A percentile compares a stretch with the other conserved stretches of the same genome.
These are phyloP conservation scores for Cladosporium sphaerospermum DNA, from an alignment of 2,329 filamentous ascomycete genomes.

Conservation along the genomic window DNA sequence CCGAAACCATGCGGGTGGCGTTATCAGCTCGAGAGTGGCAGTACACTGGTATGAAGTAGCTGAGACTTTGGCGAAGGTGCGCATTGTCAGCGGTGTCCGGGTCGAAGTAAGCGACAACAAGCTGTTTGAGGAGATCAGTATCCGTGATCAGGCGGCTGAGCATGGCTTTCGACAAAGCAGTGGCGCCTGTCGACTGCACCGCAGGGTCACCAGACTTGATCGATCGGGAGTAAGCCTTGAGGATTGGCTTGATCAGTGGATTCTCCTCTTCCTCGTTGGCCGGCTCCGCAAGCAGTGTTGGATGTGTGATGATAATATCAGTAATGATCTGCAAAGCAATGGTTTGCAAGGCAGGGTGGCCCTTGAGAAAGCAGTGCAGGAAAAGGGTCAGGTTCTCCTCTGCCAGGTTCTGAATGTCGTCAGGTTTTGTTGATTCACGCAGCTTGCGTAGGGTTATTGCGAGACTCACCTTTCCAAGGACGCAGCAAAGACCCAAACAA, in stretches of 20 bases:
- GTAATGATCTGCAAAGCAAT: conserved; percentile 87
- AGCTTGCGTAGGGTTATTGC: background rate
- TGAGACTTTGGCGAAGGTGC: conserved; percentile 75
- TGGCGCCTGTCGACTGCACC: conserved; percentile 74
- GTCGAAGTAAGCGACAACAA: conserved; percentile 81
- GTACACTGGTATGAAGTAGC: conserved; percentile 92
- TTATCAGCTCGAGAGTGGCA: conserved; percentile 80
- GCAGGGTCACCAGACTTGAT: conserved; percentile 65
- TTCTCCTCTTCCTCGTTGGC: conserved; percentile 37
- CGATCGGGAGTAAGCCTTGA: conserved; percentile 81
- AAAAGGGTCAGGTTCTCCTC: conserved; percentile 44
- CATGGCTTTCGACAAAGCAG: conserved; percentile 78
- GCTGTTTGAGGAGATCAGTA: conserved; percentile 66
- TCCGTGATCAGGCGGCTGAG: conserved; percentile 73
- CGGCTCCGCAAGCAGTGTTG: conserved; percentile 63
- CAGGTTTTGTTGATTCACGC: background rate
- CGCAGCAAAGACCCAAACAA: conserved; percentile 82
- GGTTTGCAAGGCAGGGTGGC: conserved; percentile 81
- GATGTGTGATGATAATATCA: conserved; percentile 86
- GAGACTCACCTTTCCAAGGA: conserved; percentile 67
- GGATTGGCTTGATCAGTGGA: conserved; percentile 53
- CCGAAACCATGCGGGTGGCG: conserved; percentile 69
- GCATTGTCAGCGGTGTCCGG: conserved; percentile 75
- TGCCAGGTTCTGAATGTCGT: conserved; percentile 3
- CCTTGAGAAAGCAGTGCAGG: conserved; percentile 92